Evolutionary conservation across 805 yeast species (phyloP).

Genomic region (Yarrowia sp.): DNA sequence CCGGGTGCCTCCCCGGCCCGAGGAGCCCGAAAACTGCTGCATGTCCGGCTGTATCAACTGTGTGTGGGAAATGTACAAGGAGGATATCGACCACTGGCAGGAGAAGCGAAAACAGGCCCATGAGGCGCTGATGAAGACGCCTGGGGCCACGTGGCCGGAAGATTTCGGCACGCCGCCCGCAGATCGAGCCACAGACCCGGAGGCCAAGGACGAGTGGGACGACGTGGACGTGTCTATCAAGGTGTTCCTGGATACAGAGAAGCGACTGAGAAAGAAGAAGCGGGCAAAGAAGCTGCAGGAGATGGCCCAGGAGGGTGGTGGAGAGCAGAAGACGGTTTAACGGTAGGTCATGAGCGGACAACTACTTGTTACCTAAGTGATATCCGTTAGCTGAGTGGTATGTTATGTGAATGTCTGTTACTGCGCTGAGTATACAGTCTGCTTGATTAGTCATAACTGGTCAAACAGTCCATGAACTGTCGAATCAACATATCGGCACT

Average conservation of each 20-base stretch:
- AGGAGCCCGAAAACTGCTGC: conserved; percentile 94
- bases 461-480: no score
- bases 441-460: no score
- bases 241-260: conserved; percentile 86
- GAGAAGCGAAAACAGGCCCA: conserved; percentile 65
- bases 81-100: conserved; percentile 87
- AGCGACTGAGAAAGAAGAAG: conserved; percentile 58
- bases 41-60: conserved; percentile 97
- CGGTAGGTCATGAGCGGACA: conserved; percentile 3
- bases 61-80: conserved; percentile 93
- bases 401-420: no score
- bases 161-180: conserved; percentile 61
- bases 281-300: conserved; percentile 31
- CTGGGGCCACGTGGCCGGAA: conserved; percentile 64
- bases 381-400: no score
- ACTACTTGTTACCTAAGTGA: neutral
- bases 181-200: conserved; percentile 43
- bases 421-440: no score
- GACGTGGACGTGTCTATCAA: conserved; percentile 76
- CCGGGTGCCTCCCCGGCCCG: conserved; percentile 80
- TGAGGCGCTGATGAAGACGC: conserved; percentile 52
- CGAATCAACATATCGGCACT: no score
- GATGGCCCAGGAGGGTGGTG: neutral
- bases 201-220: conserved; percentile 57
- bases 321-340: neutral